These are phyloP conservation scores for Epichloe hybrida DNA, from an alignment of 2,329 filamentous ascomycete genomes.

Conservation along the genomic window DNA sequence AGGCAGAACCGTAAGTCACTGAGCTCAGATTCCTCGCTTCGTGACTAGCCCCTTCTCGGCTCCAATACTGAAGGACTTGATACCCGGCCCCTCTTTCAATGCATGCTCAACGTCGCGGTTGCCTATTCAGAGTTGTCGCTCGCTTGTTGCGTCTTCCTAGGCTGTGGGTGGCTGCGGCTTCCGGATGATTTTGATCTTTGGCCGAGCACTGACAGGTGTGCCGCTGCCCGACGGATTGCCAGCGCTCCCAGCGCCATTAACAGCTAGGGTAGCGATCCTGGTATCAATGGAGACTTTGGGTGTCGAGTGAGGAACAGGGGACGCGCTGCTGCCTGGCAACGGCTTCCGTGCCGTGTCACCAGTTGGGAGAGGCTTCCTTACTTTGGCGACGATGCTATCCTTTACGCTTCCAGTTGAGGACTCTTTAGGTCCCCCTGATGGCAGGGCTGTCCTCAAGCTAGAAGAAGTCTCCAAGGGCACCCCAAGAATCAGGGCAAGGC, in stretches of 20 bases:
- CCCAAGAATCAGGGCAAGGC: constrained; percentile 22
- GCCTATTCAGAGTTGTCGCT: not conserved
- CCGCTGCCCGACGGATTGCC: constrained; percentile 11
- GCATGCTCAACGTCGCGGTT: not conserved
- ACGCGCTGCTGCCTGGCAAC: constrained; percentile 17
- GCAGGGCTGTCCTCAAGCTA: constrained; percentile 19
- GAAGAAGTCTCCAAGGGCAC: constrained; percentile 11
- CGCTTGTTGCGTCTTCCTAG: constrained; percentile 5
- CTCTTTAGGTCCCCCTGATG: constrained; percentile 17
- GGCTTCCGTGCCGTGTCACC: constrained; percentile 19
- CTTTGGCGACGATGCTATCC: constrained; percentile 21
- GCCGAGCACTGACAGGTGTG: constrained; percentile 15
- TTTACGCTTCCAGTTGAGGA: constrained; percentile 11
- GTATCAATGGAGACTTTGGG: constrained; percentile 15
- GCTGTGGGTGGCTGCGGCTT: constrained; percentile 17
- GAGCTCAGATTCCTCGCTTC: no score
- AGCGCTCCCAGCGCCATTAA: constrained; percentile 13
- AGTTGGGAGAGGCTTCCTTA: constrained; percentile 22
- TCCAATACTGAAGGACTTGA: no score
- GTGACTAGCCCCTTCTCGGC: no score
- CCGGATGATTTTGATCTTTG: constrained; percentile 26
- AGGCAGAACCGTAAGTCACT: no score
- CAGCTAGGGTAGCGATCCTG: constrained; percentile 10
- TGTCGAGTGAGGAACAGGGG: constrained; percentile 11
- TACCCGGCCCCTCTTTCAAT: no score